Base-by-base conservation (phyloP, 164 flowering plant genomes). In the Kalanchoe fedtschenkoi region DNA sequence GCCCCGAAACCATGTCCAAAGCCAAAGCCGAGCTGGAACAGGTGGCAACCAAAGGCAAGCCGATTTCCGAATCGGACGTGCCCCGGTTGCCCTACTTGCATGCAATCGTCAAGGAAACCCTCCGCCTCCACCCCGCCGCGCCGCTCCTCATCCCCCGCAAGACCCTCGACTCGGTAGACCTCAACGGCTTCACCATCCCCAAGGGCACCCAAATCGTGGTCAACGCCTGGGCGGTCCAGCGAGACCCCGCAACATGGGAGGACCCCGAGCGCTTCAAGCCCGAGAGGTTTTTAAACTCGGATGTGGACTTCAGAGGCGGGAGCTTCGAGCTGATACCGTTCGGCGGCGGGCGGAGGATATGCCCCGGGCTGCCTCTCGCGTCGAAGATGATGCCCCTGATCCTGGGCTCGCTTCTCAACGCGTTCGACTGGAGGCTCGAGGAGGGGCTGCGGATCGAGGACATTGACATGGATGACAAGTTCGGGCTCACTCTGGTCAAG, bases 321-420 rank as follows among this genome's bases (percentile, higher is more conserved):
- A 29, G 63, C 21, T 77, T 72, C 26, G 74, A 68, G 72, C 65
- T 74, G 10, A 67, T 74, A 26, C 77, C 80, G 0, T 77, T 77
- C 17, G 76, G 78, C 0, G 69, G 46, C 0, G 76, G 78, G 1
- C 35, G 78, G 16, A 21, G 78, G 35, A 66, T 77, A 8, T 77
- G 80, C 14, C 76, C 72, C 0, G 77, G 80, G 16, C 28, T 74
- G 65, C 72, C 75, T 15, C 34, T 77, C 66, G 80, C 72, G 1
- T 8, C 30, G 0, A 63, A 71, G 39, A 70, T 70, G 76, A 14
- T 74, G 54, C 74, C 71, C 22, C 28, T 74, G 69, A 66, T 70
- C 68, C 19, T 77, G 51, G 81, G 72, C 19, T 67, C 72, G 0
- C 70, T 77, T 6, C 5, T 77, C 44, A 62, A 74, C 28, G 57